Percentiles rank a stretch among this genome's conserved stretches.
phyloP scores from a whole-genome alignment of 2,329 filamentous ascomycete genomes.

The Amauroascus niger region DNA sequence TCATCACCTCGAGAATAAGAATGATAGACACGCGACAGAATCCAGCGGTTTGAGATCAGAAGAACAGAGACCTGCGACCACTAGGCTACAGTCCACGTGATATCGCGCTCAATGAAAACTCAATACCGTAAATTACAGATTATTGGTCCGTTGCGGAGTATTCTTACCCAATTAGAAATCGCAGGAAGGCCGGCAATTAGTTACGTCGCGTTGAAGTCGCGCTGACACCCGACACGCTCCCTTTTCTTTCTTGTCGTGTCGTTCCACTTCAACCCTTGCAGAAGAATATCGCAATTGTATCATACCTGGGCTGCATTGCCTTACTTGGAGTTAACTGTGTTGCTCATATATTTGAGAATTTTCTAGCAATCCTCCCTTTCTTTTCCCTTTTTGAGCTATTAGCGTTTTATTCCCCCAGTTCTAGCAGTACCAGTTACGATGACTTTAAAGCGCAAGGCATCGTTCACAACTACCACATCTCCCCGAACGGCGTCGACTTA shows the following conservation, averaged over 20 bases:
- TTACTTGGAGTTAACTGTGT: background rate
- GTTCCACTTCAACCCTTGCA: background rate
- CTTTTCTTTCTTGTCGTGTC: background rate
- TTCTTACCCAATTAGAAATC: background rate
- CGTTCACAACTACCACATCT: slow-evolving; percentile 39
- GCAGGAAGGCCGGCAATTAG: background rate
- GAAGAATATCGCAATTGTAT: background rate
- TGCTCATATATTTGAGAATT: background rate
- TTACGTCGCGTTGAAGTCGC: slow-evolving; percentile 8
- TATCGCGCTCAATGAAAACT: background rate
- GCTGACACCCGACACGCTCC: background rate
- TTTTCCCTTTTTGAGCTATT: background rate
- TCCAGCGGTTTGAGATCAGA: no score
- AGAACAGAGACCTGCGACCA: no score
- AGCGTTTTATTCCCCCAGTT: background rate
- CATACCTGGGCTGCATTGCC: background rate
- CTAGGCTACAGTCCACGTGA: background rate
- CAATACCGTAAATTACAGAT: slow-evolving; percentile 6
- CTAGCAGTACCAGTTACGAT: slow-evolving; percentile 28
- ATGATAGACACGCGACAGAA: no score
- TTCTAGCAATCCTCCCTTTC: no score
- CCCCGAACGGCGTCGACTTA: slow-evolving; percentile 31
- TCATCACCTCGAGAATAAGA: no score
- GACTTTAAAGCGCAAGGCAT: slow-evolving; percentile 52
- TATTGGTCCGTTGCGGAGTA: background rate